These are phyloP conservation scores for Mortierella sp. DNA, from an alignment of 371 early-diverging fungal species.

Conservation along the genomic window DNA sequence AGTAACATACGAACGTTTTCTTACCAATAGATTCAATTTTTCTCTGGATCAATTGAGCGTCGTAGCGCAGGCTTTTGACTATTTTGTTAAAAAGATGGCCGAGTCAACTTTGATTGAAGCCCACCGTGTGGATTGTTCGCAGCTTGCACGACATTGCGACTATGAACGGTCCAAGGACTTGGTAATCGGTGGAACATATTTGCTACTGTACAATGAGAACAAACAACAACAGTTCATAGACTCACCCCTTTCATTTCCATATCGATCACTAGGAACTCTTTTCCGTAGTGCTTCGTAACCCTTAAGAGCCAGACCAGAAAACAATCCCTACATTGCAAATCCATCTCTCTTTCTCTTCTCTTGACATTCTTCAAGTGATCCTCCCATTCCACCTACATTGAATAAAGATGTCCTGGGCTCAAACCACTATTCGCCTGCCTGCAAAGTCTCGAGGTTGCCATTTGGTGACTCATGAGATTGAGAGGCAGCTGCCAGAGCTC, in stretches of 20 bases:
- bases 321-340: neutral
- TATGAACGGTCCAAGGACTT: constrained; percentile 41
- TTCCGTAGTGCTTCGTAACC: neutral
- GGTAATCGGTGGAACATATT: constrained; percentile 7
- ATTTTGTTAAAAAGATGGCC: constrained; percentile 28
- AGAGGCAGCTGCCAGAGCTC: constrained; percentile 74
- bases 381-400: too few relatives aligned
- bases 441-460: constrained; percentile 83
- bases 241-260: neutral
- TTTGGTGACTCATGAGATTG: constrained; percentile 82
- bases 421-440: constrained; percentile 71
- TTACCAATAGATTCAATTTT: constrained; percentile 29
- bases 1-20: neutral
- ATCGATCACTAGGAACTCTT: neutral
- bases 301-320: neutral
- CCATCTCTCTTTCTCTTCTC: too few relatives aligned
- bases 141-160: constrained; percentile 25
- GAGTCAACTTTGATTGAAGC: constrained; percentile 21
- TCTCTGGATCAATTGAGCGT: constrained; percentile 36
- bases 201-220: neutral
- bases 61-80: constrained; percentile 45
- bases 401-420: constrained; percentile 71
- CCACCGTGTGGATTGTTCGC: constrained; percentile 13
- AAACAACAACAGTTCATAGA: too few relatives aligned
- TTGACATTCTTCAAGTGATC: too few relatives aligned